These are phyloP conservation scores for Xylaria intraflava DNA, from an alignment of 495 filamentous ascomycete species.

Conservation along the genomic window DNA sequence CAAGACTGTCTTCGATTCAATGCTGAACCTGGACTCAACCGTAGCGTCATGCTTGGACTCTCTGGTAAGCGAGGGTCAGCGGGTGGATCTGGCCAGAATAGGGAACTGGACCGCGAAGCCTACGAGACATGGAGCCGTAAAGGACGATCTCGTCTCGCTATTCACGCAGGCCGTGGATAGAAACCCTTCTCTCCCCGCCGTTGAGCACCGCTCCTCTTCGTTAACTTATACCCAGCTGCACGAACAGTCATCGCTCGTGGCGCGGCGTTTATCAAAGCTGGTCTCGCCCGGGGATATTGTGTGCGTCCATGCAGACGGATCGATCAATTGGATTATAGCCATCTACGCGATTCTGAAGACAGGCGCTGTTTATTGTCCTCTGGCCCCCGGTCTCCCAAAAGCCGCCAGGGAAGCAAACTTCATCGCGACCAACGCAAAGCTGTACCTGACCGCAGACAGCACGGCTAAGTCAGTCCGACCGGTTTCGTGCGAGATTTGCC, in stretches of 20 bases:
- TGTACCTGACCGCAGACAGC: not conserved
- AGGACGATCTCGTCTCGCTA: constrained; percentile 20
- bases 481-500: not conserved
- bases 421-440: not conserved
- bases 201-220: not conserved
- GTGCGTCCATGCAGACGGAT: constrained; percentile 27
- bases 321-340: constrained; percentile 34
- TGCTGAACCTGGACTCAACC: not conserved
- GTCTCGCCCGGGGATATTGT: constrained; percentile 23
- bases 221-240: constrained; percentile 21
- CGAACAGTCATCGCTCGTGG: not conserved
- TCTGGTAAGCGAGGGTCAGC: not conserved
- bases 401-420: not conserved
- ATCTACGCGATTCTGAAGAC: constrained; percentile 29
- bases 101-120: constrained; percentile 8
- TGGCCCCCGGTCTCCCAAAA: constrained; percentile 13
- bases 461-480: not conserved
- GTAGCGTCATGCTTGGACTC: not conserved
- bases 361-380: constrained; percentile 27
- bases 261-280: not conserved
- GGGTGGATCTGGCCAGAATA: not conserved
- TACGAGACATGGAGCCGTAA: not conserved
- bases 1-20: not conserved
- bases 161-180: constrained; percentile 9
- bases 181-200: constrained; percentile 10